Evolutionary conservation across 352 stramenopile species (phyloP), one percentile per base, ranked within the genome.

Genomic region (Elongisporangium anandrum): DNA sequence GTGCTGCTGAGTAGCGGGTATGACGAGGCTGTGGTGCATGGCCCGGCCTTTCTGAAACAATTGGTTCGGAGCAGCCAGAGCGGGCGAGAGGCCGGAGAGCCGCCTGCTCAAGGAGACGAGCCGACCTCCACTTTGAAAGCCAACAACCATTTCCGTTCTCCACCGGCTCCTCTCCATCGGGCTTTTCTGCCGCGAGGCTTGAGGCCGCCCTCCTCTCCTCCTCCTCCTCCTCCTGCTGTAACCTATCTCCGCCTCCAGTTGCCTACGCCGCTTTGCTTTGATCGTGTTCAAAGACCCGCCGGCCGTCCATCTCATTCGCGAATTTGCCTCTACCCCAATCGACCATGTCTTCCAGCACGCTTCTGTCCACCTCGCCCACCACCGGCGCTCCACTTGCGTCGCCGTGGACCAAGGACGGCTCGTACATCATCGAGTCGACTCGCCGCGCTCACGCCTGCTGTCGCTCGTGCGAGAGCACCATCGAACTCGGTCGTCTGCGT

Each of bases 391-490:
- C 34, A 9, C 16, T 45, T 12, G 34, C 56, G 22, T 88, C 78
- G 55, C 81, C 81, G 17, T 92, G 83, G 83, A 92, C 76, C 48
- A 86, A 86, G 66, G 80, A 88, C 61, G 71, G 72, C 65, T 87
- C 78, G 7, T 90, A 90, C 73, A 90, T 92, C 65, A 89, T 92
- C 60, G 82, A 92, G 51, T 75, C 76, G 22, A 90, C 80, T 39
- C 75, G 75, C 51, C 79, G 81, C 57, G 75, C 76, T 38, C 76
- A 89, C 57, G 77, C 79, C 26, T 89, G 82, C 73, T 92, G 82
- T 66, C 85, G 85, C 64, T 83, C 82, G 63, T 92, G 82, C 66
- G 75, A 89, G 45, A 68, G 58, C 39, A 88, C 69, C 22, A 90
- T 92, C 53, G 78, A 88, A 21, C 63, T 78, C 50, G 77, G 75